Base-by-base conservation (phyloP, 192 early-diverging fungal species). In the Gigaspora rosea region DNA sequence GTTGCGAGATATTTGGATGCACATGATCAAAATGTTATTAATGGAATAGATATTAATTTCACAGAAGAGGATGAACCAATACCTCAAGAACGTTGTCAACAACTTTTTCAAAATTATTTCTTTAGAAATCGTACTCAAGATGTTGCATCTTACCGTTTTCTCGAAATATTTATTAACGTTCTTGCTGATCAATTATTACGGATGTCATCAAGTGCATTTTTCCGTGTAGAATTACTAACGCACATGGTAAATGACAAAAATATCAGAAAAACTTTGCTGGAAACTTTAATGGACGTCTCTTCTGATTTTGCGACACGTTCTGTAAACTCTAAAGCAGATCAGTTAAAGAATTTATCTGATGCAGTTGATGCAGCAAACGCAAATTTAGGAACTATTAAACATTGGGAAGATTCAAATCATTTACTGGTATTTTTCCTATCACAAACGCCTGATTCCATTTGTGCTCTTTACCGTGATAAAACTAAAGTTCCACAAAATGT, bases 231-330 rank as follows among this genome's bases (percentile, higher is more conserved):
- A n/a, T 36, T 75, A 58, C 48, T 78, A 0, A 52, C 4, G 4
- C 54, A 76, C 10, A 78, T 78, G 71, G 9, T 56, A 20, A 18
- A n/a, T 32, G 50, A 73, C 15, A 36, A 54, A 3, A 20, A 73
- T 57, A 16, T 78, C 12, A 76, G 77, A 57, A 32, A 71, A 58
- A 78, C 77, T 35, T 57, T 78, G 59, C 16, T 78, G 11, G 16
- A 54, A 18, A 72, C 71, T 20, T 36, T 78, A 50, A 6, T 78
- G 9, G 47, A 73, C 10, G 77, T 78, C n/a, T 78, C 77, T 22
- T 75, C 54, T 8, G 69, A 78, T 75, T 78, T 78, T 15, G 77
- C 77, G 9, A 78, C 77, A 75, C 73, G 73, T 18, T 78, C 77
- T 50, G 73, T 73, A 3, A 32, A 54, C 8, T 49, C 51, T 22